These are phyloP conservation scores for Durotheca rogersii DNA, from an alignment of 495 filamentous ascomycete species.

Conservation along the genomic window DNA sequence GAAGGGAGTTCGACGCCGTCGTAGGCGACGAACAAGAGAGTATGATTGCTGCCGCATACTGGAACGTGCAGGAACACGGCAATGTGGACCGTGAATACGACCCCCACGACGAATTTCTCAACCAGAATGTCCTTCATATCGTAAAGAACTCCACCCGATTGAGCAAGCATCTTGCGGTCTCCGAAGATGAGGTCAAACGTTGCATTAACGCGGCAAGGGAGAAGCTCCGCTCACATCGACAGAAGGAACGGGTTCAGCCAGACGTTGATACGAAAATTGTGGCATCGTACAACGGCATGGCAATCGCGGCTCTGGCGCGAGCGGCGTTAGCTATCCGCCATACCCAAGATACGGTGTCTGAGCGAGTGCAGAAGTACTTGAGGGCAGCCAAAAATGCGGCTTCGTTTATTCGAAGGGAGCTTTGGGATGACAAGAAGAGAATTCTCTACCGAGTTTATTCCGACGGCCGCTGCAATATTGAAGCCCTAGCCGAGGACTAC, in stretches of 20 bases:
- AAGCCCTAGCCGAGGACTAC: conserved; percentile 92
- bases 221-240: conserved; percentile 71
- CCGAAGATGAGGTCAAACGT: conserved; percentile 67
- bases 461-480: conserved; percentile 67
- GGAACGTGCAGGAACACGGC: conserved; percentile 81
- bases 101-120: conserved; percentile 90
- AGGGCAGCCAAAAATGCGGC: conserved; percentile 68
- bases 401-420: conserved; percentile 71
- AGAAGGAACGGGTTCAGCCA: conserved; percentile 76
- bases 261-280: conserved; percentile 90
- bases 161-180: conserved; percentile 74
- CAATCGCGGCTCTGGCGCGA: conserved; percentile 78
- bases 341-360: conserved; percentile 57
- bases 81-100: conserved; percentile 86
- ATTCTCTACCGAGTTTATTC: conserved; percentile 75
- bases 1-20: conserved; percentile 79
- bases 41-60: conserved; percentile 78
- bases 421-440: conserved; percentile 66
- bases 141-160: conserved; percentile 60
- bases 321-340: conserved; percentile 64
- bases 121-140: conserved; percentile 63
- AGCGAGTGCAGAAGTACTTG: conserved; percentile 51
- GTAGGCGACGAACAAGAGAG: conserved; percentile 63
- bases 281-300: conserved; percentile 83
- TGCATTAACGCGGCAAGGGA: conserved; percentile 68